Evolutionary conservation across 2,329 filamentous ascomycete genomes (phyloP), one percentile per base, ranked within the genome.

Genomic region (Penicillium decumbens): DNA sequence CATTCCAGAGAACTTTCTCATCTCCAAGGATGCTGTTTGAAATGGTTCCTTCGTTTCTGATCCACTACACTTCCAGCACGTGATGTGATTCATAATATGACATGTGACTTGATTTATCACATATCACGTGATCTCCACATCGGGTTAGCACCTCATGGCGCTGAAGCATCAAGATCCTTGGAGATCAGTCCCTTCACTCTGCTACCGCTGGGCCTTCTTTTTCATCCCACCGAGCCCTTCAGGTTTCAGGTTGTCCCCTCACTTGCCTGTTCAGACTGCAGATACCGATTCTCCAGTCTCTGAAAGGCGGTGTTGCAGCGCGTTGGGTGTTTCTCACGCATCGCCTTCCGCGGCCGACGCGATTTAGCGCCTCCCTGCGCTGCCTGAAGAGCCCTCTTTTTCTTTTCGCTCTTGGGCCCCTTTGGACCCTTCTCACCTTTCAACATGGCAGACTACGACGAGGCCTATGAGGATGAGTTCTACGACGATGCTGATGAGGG

Each of bases 391-490:
- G 43, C 42, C 27, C 51, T 45, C 47, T 35, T 18, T 32, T 29
- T 41, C n/a, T 15, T 25, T 25, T 13, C 6, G 25, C 33, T n/a
- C 15, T 8, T 6, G 24, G 28, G 25, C 5, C 27, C 15, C 8
- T 30, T n/a, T 8, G 35, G 28, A 28, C 35, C 42, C 23, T 30
- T 24, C 30, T 33, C 24, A 45, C 27, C n/a, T 23, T 25, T 50
- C 61, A 72, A 51, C 49, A 81, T 81, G 78, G 78, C 77, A 46
- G 75, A 79, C 53, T 79, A 79, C 63, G 78, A 81, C 48, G 77
- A 80, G 45, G 80, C 84, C 55, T 88, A 89, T 67, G 85, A 85
- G 53, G 82, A 84, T 58, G 80, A 81, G 56, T 81, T 83, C 56
- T 87, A 86, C 62, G 82, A 80, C 54, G 83, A 86, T 51, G 83